phyloP scores from a whole-genome alignment of 2,329 filamentous ascomycete species.

The Sclerotinia spermophila region DNA sequence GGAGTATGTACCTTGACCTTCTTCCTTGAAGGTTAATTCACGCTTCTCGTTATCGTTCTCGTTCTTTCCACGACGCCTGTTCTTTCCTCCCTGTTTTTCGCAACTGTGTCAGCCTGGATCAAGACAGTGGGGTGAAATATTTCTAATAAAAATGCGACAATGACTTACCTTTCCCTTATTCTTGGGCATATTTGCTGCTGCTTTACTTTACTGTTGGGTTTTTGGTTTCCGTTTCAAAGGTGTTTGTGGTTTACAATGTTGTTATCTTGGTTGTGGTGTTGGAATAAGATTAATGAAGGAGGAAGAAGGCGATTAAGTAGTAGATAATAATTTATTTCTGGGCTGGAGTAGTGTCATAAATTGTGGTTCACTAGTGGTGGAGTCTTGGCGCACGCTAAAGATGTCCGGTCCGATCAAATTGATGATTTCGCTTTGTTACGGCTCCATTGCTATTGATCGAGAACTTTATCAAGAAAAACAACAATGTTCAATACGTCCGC shows the following conservation, averaged over 20 bases:
- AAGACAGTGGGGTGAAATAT: background rate
- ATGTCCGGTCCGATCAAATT: background rate
- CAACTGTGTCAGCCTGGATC: constrained; percentile 21
- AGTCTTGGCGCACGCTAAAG: background rate
- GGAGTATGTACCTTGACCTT: constrained; percentile 68
- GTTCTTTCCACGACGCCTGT: constrained; percentile 97
- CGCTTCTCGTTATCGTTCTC: constrained; percentile 99
- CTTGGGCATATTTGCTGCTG: constrained; percentile 75
- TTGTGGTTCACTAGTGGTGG: background rate
- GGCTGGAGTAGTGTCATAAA: constrained; percentile 5
- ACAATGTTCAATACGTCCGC: background rate
- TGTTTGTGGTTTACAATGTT: background rate
- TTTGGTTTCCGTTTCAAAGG: background rate
- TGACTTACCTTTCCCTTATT: constrained; percentile 91
- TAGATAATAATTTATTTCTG: constrained; percentile 1
- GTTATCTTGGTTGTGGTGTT: background rate
- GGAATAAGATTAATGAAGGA: background rate
- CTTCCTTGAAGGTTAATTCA: constrained; percentile 97
- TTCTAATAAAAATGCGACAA: background rate
- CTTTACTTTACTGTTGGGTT: constrained; percentile 15
- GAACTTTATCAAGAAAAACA: background rate
- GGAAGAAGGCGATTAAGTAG: background rate
- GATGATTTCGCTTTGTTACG: background rate
- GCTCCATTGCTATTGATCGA: background rate
- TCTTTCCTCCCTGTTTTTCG: constrained; percentile 81